These are phyloP conservation scores for Favolaschia claudopus DNA, from an alignment of 768 basidiomycete species.

Conservation along the genomic window DNA sequence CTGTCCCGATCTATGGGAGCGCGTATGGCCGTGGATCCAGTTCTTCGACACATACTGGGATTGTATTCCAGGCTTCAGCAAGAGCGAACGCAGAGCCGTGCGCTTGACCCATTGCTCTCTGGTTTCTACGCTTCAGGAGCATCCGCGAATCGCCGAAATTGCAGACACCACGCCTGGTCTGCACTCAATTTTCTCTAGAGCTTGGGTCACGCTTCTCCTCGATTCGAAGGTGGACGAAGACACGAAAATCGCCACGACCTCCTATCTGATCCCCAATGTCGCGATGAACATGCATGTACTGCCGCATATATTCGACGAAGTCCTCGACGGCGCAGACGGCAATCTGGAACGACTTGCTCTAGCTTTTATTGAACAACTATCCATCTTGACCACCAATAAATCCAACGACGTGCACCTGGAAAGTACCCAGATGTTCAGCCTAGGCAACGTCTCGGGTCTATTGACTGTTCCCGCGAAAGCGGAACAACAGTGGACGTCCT, in stretches of 20 bases:
- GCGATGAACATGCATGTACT: background rate
- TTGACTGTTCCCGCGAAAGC: too few species aligned
- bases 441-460: too few species aligned
- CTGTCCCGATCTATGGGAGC: background rate
- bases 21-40: background rate
- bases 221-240: too few species aligned
- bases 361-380: background rate
- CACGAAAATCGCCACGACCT: too few species aligned
- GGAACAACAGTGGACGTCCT: too few species aligned
- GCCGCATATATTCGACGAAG: background rate
- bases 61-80: background rate
- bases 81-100: too few species aligned
- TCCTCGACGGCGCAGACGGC: background rate
- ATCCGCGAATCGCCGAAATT: background rate
- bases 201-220: background rate
- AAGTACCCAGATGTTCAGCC: too few species aligned
- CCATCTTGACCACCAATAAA: too few species aligned
- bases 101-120: background rate
- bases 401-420: too few species aligned
- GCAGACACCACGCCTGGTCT: background rate
- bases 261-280: too few species aligned
- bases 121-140: background rate
- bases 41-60: slow-evolving; percentile 1
- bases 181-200: background rate
- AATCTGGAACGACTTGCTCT: background rate